Evolutionary conservation across 148 eudicot genomes (phyloP), one percentile per base, ranked within the genome.

Genomic region (Diospyros kaki): DNA sequence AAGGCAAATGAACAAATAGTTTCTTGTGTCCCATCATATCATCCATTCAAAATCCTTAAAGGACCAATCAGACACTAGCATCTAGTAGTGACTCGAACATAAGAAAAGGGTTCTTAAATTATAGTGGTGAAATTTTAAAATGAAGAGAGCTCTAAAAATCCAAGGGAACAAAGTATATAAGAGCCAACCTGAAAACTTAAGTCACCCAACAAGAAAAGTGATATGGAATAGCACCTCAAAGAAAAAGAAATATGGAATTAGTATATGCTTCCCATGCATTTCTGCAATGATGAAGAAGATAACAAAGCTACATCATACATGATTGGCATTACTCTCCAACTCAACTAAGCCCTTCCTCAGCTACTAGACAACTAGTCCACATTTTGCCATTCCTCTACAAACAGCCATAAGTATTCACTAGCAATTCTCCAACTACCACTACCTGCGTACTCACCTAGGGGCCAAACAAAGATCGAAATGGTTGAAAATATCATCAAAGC

Each of bases 71-170:
- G n/a, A 77, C 45, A 80, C 12, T 41, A 41, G 68, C 48, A 48
- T 48, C 52, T 48, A 40, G 1, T 10, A 15, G 52, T 61, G 64
- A 15, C 28, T 51, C 2, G 8, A 51, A 68, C 7, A 66, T 9
- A n/a, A 60, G 11, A 14, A 13, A 72, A 12, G 28, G 41, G 55
- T 55, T 18, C 4, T 72, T 58, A 60, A 43, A 43, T 9, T 55
- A 39, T 64, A 8, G 11, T 39, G 69, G 9, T 48, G 11, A 41
- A 4, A 4, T 64, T 52, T 64, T 44, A 2, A 52, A 46, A 71
- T 59, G 5, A 45, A 66, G 52, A 28, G 75, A 74, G 76, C 74
- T 79, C 79, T 81, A n/a, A 12, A 18, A 42, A n/a, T 2, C 56
- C 17, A 10, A 5, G 9, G 58, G 8, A 71, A 28, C 28, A 28